Evolutionary conservation across 1,284 basidiomycete species (phyloP).

Genomic region (Flammula alnicola): DNA sequence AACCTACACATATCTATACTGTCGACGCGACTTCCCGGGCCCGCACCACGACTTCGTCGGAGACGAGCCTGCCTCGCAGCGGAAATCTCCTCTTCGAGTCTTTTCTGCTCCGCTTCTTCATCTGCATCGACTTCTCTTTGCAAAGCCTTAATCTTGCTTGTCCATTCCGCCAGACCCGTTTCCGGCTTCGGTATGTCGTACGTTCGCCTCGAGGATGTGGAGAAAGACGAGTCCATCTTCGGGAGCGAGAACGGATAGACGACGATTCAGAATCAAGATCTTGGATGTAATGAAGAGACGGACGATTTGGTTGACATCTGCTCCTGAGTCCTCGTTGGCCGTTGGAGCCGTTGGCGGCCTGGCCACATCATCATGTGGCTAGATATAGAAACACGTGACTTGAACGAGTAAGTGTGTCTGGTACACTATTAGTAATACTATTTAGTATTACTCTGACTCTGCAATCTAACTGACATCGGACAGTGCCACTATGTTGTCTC

Average conservation of each 20-base stretch:
- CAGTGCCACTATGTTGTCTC: no score
- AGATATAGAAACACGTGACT: constrained; percentile 10
- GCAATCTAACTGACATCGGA: no score
- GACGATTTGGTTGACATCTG: constrained; percentile 7
- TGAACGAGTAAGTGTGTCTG: neutral
- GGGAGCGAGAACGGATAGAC: no score
- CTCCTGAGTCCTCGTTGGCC: constrained; percentile 3
- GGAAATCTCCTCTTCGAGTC: constrained; percentile 77
- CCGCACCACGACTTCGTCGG: constrained; percentile 59
- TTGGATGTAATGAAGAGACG: neutral
- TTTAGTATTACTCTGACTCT: no score
- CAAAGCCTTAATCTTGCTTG: constrained; percentile 75
- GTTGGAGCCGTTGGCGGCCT: neutral
- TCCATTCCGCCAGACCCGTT: constrained; percentile 76
- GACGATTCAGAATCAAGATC: constrained; percentile 3
- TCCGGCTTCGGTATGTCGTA: constrained; percentile 52
- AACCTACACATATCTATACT: constrained; percentile 52
- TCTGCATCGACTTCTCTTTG: constrained; percentile 80
- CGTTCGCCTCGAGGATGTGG: constrained; percentile 26
- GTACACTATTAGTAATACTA: no score
- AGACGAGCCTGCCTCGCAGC: constrained; percentile 70
- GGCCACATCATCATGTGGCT: constrained; percentile 2
- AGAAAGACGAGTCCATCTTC: constrained; percentile 26
- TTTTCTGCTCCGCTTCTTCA: constrained; percentile 73
- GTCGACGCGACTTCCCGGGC: constrained; percentile 43